These are phyloP conservation scores for Xerocomellus intermedius DNA, from an alignment of 768 basidiomycete species.

Conservation along the genomic window DNA sequence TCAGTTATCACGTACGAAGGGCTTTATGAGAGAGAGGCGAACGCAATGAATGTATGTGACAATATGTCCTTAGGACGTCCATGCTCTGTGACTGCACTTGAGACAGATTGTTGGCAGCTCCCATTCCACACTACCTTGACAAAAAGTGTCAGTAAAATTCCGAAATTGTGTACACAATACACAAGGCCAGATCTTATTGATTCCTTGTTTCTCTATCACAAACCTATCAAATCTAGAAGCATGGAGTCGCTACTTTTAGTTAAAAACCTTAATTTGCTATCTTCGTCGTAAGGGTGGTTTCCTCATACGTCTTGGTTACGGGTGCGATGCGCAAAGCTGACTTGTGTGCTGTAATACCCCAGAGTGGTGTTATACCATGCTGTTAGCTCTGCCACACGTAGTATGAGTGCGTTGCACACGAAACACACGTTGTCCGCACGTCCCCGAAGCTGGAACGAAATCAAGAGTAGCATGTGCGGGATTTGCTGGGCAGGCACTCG, in stretches of 20 bases:
- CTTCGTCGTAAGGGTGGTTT: slow-evolving; percentile 17
- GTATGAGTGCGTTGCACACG: slow-evolving; percentile 10
- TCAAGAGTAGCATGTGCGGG: neutral
- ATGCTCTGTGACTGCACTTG: neutral
- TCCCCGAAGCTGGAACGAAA: slow-evolving; percentile 1
- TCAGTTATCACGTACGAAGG: neutral
- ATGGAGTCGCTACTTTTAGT: slow-evolving; percentile 24
- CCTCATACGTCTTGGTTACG: slow-evolving; percentile 22
- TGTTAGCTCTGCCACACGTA: slow-evolving; percentile 6
- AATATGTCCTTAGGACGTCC: neutral
- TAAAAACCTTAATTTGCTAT: slow-evolving; percentile 28
- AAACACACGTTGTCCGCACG: slow-evolving; percentile 17
- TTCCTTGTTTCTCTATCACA: slow-evolving; percentile 11
- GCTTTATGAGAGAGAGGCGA: neutral
- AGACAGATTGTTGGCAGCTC: neutral
- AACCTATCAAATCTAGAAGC: slow-evolving; percentile 25
- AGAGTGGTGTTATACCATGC: slow-evolving; percentile 10
- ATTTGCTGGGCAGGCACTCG: neutral
- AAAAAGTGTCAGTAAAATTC: neutral
- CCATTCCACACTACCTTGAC: neutral
- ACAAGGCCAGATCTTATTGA: slow-evolving; percentile 22
- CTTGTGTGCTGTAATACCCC: slow-evolving; percentile 16
- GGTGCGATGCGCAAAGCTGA: slow-evolving; percentile 11
- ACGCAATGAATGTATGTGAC: neutral
- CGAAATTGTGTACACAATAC: slow-evolving; percentile 8